Conservation (phyloP, 441 rosid genomes). For the Raphanus hybrid region DNA sequence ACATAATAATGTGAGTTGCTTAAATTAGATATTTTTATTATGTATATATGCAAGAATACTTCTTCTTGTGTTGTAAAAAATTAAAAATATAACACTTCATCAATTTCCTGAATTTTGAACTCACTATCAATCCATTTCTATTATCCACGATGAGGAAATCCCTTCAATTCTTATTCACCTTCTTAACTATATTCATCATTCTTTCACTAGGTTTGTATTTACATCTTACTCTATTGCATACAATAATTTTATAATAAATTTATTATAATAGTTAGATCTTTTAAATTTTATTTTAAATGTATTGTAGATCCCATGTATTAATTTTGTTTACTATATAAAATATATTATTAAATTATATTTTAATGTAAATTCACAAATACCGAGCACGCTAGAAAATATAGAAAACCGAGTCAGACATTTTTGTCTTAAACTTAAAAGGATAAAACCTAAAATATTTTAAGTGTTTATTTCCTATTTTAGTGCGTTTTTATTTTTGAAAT, state of each 20-base stretch:
- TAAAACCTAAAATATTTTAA: not conserved
- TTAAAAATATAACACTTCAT: not conserved
- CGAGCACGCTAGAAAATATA: not conserved
- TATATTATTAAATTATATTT: not conserved
- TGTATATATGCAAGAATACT: not conserved
- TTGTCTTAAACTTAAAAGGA: not conserved
- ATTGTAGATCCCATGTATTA: not conserved
- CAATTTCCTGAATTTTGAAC: not conserved
- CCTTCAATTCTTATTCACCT: not conserved
- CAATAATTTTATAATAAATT: not conserved
- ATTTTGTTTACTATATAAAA: not conserved
- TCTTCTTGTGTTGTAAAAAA: not conserved
- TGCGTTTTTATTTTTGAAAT: not conserved
- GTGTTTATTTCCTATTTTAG: not conserved
- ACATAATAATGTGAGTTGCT: not conserved
- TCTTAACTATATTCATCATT: not conserved
- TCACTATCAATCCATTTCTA: not conserved
- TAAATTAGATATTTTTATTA: not conserved
- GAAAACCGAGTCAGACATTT: not conserved
- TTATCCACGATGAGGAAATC: not conserved
- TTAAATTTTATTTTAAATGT: not conserved
- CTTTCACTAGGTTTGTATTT: not conserved
- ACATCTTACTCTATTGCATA: not conserved
- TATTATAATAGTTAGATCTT: not conserved
- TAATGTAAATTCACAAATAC: too few relatives aligned